These are phyloP conservation scores for Tricholoma furcatifolium DNA, from an alignment of 768 basidiomycete species.

Conservation along the genomic window DNA sequence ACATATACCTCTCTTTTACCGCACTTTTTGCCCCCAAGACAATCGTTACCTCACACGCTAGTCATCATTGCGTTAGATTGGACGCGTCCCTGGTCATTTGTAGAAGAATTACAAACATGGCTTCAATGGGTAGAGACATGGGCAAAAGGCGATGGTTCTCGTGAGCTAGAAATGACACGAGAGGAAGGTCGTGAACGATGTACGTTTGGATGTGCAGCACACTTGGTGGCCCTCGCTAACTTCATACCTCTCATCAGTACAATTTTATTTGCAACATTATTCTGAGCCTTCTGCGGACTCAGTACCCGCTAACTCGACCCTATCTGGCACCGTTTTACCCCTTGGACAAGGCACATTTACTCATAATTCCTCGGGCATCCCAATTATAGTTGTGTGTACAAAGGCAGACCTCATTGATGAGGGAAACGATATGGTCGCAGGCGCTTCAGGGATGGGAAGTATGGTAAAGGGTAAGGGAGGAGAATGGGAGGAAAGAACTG, in stretches of 20 bases:
- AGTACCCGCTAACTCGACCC: slow-evolving; percentile 56
- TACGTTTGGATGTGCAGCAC: slow-evolving; percentile 37
- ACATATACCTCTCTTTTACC: slow-evolving; percentile 74
- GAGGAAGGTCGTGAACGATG: slow-evolving; percentile 84
- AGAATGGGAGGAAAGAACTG: slow-evolving; percentile 94
- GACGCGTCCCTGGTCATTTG: slow-evolving; percentile 91
- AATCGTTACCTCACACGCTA: slow-evolving; percentile 65
- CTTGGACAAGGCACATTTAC: slow-evolving; percentile 84
- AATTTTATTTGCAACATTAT: slow-evolving; percentile 88
- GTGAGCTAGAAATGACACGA: slow-evolving; percentile 71
- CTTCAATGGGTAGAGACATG: slow-evolving; percentile 82
- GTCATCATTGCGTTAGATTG: slow-evolving; percentile 91
- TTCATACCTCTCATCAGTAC: slow-evolving; percentile 49
- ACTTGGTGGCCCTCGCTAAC: slow-evolving; percentile 4
- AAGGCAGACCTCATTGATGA: slow-evolving; percentile 95
- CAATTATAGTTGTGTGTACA: slow-evolving; percentile 87
- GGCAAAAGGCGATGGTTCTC: slow-evolving; percentile 65
- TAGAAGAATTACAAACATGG: slow-evolving; percentile 85
- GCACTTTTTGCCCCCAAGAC: slow-evolving; percentile 73
- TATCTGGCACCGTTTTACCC: slow-evolving; percentile 73
- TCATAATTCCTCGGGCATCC: slow-evolving; percentile 82
- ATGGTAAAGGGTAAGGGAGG: slow-evolving; percentile 92
- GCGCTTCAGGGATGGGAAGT: slow-evolving; percentile 80
- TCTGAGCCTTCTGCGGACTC: slow-evolving; percentile 74
- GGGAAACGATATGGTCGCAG: slow-evolving; percentile 66